These are phyloP conservation scores for Alisma plantagoaquatica DNA, from an alignment of 106 monocot species.

Conservation along the genomic window DNA sequence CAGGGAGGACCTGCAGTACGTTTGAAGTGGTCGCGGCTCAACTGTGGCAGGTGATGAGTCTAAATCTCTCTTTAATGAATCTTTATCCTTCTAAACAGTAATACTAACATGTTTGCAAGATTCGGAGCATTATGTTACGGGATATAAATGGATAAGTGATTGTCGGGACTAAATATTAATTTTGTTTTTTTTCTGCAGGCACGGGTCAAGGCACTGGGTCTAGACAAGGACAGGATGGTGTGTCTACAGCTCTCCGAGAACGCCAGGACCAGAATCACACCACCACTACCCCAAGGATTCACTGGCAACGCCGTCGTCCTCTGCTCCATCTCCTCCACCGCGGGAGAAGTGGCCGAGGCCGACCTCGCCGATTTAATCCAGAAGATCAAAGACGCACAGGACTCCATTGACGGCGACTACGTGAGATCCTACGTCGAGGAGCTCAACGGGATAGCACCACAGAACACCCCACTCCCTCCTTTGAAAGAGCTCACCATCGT, in stretches of 20 bases:
- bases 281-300: slow-evolving; percentile 28
- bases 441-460: slow-evolving; percentile 23
- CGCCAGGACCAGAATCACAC: slow-evolving; percentile 20
- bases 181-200: slow-evolving; percentile 34
- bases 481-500: slow-evolving; percentile 35
- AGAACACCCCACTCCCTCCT: slow-evolving; percentile 12
- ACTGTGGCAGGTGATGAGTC: slow-evolving; percentile 32
- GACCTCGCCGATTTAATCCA: slow-evolving; percentile 12
- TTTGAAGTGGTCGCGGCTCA: slow-evolving; percentile 49
- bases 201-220: slow-evolving; percentile 25
- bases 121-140: no score
- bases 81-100: no score
- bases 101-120: no score
- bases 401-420: slow-evolving; percentile 15
- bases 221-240: slow-evolving; percentile 14
- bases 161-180: no score
- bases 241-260: slow-evolving; percentile 40
- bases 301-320: slow-evolving; percentile 40
- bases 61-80: background rate
- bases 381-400: slow-evolving; percentile 30
- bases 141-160: no score
- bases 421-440: slow-evolving; percentile 24
- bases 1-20: slow-evolving; percentile 23
- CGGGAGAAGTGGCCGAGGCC: slow-evolving; percentile 7
- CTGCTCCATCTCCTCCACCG: slow-evolving; percentile 29